A percentile compares a stretch with the other conserved stretches of the same genome.
Conservation (phyloP, 2,329 filamentous ascomycete species). For the Alternaria consortialis region DNA sequence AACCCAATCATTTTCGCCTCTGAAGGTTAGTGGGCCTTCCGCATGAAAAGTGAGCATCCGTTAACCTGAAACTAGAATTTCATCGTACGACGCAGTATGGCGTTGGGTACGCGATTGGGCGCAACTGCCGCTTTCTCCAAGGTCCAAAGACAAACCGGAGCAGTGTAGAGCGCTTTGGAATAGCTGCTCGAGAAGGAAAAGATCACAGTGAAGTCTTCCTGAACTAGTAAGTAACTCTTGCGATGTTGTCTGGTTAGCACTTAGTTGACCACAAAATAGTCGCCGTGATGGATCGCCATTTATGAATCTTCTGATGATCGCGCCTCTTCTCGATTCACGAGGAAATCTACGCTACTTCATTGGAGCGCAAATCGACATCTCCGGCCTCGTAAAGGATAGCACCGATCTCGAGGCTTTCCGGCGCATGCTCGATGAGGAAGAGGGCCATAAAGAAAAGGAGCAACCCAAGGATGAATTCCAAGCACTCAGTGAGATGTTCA, state of each 20-base stretch:
- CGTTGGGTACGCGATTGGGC: constrained; percentile 75
- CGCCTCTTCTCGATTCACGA: constrained; percentile 73
- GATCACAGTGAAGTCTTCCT: constrained; percentile 78
- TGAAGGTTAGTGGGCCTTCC: constrained; percentile 62
- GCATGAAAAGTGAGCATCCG: not conserved
- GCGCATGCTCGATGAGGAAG: constrained; percentile 55
- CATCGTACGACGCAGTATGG: constrained; percentile 79
- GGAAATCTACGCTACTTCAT: constrained; percentile 74
- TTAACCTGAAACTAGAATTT: constrained; percentile 65
- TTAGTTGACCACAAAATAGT: constrained; percentile 42
- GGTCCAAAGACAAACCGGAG: constrained; percentile 74
- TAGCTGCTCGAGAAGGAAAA: constrained; percentile 68
- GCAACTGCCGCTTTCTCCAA: constrained; percentile 81
- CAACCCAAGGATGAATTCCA: constrained; percentile 69
- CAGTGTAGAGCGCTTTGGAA: constrained; percentile 69
- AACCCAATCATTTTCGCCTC: constrained; percentile 82
- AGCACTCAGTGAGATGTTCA: constrained; percentile 75
- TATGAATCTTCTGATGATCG: constrained; percentile 79
- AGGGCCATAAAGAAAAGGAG: constrained; percentile 37
- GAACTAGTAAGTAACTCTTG: constrained; percentile 67
- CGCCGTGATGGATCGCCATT: constrained; percentile 79
- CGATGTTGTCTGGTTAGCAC: constrained; percentile 13
- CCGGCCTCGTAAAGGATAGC: constrained; percentile 71
- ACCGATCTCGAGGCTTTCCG: constrained; percentile 70
- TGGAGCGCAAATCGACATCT: constrained; percentile 77